Evolutionary conservation across 139 green algal genomes (phyloP), one percentile per base, ranked within the genome.

Genomic region (Nannochloris sp.): DNA sequence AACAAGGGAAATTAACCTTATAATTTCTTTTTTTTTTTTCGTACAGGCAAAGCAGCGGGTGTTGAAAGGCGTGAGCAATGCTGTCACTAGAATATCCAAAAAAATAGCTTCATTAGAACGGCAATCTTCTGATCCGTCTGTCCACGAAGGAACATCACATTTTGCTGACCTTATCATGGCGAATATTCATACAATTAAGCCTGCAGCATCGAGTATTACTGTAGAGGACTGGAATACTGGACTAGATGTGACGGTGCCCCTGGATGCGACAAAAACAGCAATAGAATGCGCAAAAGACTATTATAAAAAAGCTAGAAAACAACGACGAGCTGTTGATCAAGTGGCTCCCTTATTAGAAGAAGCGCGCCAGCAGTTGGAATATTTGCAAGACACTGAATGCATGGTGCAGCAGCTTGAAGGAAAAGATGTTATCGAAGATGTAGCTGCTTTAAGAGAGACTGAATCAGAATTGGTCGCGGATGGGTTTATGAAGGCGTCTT

Each of bases 221-320:
- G 81, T 81, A 10, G 84, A 92, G 66, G 83, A 92, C 72, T 96
- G 89, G 89, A 83, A 92, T n/a, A 66, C 24, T 27, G 86, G 87
- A 1, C 54, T 80, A 60, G n/a, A 51, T 2, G 53, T 87, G 3
- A 74, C 36, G 0, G 31, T 94, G 6, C 4, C 62, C 14, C 77
- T 94, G 38, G 85, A 90, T 64, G 48, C 80, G 0, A 9, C 27
- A 10, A 69, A 65, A 31, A 73, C 24, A 15, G 54, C 71, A 23
- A 42, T 79, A 29, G 69, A 80, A 36, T 25, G 12, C 5, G 80
- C 84, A 14, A 79, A 91, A 67, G 73, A 25, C 23, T 59, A 89
- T 63, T 95, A 90, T 78, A 79, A 76, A 47, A 45, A 74, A 54
- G 85, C 83, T 0, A 78, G 82, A 58, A 92, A 92, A 76, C 72